Conservation (phyloP, 495 filamentous ascomycete genomes). For the Articulospora tetracladia region DNA sequence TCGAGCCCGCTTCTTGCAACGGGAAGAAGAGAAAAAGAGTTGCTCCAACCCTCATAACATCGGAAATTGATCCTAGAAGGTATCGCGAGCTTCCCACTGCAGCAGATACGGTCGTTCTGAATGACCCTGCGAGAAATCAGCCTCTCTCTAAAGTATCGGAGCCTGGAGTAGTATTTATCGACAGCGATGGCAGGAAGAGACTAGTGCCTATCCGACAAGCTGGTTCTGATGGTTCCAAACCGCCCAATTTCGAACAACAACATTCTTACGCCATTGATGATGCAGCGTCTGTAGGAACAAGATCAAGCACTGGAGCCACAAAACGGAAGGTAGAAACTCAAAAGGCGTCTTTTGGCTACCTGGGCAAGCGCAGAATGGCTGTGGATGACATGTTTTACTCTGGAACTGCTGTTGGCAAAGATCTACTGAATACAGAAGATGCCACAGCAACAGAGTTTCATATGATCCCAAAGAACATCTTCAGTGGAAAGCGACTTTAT, state of each 20-base stretch:
- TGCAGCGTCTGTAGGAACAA: too few species aligned
- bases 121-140: background rate
- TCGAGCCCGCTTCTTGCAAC: too few species aligned
- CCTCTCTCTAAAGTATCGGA: background rate
- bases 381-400: slow-evolving; percentile 41
- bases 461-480: slow-evolving; percentile 18
- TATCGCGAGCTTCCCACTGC: slow-evolving; percentile 34
- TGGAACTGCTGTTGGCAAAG: slow-evolving; percentile 24
- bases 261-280: too few species aligned
- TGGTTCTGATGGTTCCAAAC: background rate
- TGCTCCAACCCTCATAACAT: slow-evolving; percentile 33
- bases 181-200: slow-evolving; percentile 21
- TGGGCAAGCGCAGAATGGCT: slow-evolving; percentile 26
- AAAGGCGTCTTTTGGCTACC: slow-evolving; percentile 15
- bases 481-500: slow-evolving; percentile 38
- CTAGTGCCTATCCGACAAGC: slow-evolving; percentile 22
- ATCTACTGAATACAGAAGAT: slow-evolving; percentile 20
- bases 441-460: slow-evolving; percentile 23
- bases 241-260: too few species aligned
- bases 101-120: slow-evolving; percentile 29
- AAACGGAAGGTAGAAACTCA: background rate
- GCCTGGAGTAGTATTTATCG: slow-evolving; percentile 16
- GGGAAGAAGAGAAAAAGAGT: slow-evolving; percentile 40
- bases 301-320: too few species aligned
- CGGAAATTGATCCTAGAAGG: slow-evolving; percentile 27